These are phyloP conservation scores for Boletus barrowsii DNA, from an alignment of 768 basidiomycete species.

Conservation along the genomic window DNA sequence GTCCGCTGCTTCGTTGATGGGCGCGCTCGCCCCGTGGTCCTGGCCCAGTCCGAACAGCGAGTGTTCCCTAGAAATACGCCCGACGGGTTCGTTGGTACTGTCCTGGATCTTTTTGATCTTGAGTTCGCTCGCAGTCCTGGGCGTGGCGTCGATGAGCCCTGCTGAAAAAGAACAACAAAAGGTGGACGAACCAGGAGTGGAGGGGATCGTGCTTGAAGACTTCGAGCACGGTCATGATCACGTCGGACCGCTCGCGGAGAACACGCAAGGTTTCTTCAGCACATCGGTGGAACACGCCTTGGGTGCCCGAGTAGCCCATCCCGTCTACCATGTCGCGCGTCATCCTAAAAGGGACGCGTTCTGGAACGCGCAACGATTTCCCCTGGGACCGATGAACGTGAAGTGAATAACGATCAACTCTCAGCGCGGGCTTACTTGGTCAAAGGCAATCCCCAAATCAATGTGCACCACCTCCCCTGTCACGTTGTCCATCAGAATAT, in stretches of 20 bases:
- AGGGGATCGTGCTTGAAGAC: conserved; percentile 97
- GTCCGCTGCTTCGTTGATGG: conserved; percentile 85
- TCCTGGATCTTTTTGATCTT: conserved; percentile 67
- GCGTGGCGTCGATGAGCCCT: not conserved
- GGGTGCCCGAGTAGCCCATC: conserved; percentile 83
- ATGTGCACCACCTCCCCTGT: conserved; percentile 93
- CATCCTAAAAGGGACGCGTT: conserved; percentile 92
- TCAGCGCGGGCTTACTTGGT: conserved; percentile 54
- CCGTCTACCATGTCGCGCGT: conserved; percentile 94
- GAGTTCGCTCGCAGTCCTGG: conserved; percentile 75
- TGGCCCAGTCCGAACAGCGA: conserved; percentile 49
- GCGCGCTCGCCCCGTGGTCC: conserved; percentile 55
- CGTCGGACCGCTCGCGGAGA: conserved; percentile 75
- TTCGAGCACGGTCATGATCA: conserved; percentile 92
- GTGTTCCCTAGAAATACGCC: conserved; percentile 21
- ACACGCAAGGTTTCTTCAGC: conserved; percentile 94
- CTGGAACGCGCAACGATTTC: conserved; percentile 71
- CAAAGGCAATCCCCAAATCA: conserved; percentile 95
- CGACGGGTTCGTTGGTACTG: conserved; percentile 27
- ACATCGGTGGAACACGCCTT: conserved; percentile 93
- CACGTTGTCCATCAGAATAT: conserved; percentile 82
- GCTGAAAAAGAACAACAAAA: not conserved
- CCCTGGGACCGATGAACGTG: conserved; percentile 49
- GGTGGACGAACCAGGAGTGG: conserved; percentile 71
- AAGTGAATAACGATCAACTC: not conserved